A percentile compares a stretch with the other conserved stretches of the same genome.
phyloP scores from a whole-genome alignment of 2,329 filamentous ascomycete genomes.

The Ophiostoma ulmi region DNA sequence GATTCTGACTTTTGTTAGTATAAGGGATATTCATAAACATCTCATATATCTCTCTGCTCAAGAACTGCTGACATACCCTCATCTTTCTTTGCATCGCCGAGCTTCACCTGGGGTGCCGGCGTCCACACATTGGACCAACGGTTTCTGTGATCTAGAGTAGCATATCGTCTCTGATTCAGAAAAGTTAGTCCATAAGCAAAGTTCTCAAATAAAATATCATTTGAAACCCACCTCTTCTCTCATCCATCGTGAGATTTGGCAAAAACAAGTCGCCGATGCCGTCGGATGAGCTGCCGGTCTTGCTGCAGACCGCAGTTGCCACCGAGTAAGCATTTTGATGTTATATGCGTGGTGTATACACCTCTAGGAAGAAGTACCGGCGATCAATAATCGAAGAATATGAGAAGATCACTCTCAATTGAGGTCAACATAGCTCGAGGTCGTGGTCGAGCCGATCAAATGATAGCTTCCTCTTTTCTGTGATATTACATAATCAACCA shows the following conservation, averaged over 20 bases:
- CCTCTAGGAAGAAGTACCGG: background rate
- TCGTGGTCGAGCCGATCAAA: background rate
- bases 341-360: background rate
- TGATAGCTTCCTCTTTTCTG: slow-evolving; percentile 1
- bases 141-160: slow-evolving; percentile 30
- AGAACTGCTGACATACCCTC: slow-evolving; percentile 42
- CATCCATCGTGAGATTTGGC: slow-evolving; percentile 1
- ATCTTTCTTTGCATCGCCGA: slow-evolving; percentile 53
- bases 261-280: background rate
- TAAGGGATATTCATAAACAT: background rate
- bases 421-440: background rate
- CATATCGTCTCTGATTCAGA: slow-evolving; percentile 13
- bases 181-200: background rate
- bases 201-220: background rate
- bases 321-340: background rate
- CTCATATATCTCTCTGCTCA: too few species aligned
- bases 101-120: slow-evolving; percentile 54
- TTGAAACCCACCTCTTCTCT: slow-evolving; percentile 11
- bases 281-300: slow-evolving; percentile 6
- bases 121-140: slow-evolving; percentile 73
- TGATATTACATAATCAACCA: background rate
- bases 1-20: slow-evolving; percentile 44
- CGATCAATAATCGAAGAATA: background rate
- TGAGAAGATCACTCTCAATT: background rate
- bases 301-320: background rate